These are phyloP conservation scores for Naematelia encephala DNA, from an alignment of 768 basidiomycete species.

Conservation along the genomic window DNA sequence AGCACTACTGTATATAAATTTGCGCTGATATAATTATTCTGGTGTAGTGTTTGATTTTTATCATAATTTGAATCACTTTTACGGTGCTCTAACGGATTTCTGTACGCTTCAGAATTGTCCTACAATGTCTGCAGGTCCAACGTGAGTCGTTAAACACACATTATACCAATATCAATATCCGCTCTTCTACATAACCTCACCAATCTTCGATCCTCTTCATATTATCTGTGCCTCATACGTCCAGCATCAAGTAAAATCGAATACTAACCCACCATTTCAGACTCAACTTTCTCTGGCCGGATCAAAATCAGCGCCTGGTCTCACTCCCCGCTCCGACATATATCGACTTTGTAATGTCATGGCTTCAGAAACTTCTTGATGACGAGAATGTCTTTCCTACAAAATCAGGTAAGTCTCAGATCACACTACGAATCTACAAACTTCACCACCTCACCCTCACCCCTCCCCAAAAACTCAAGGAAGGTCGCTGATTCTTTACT, in stretches of 20 bases:
- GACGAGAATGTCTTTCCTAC: conserved; percentile 94
- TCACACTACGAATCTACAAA: neutral
- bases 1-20: too few species aligned
- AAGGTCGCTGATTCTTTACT: neutral
- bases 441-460: neutral
- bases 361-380: conserved; percentile 88
- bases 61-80: conserved; percentile 94
- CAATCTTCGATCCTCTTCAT: neutral
- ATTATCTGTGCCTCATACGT: neutral
- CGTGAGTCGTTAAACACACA: too few species aligned
- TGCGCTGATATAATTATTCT: too few species aligned
- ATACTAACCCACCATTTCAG: too few species aligned
- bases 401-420: conserved; percentile 68
- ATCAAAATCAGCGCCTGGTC: conserved; percentile 82
- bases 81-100: conserved; percentile 86
- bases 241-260: too few species aligned
- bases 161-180: neutral
- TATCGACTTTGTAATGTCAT: conserved; percentile 97
- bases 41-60: conserved; percentile 98
- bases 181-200: neutral
- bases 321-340: conserved; percentile 89
- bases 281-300: conserved; percentile 91
- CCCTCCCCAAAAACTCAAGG: neutral
- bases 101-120: conserved; percentile 88
- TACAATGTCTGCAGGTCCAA: conserved; percentile 82